Base-by-base conservation (phyloP, 164 flowering plant genomes). In the Magnolia changhungtana region DNA sequence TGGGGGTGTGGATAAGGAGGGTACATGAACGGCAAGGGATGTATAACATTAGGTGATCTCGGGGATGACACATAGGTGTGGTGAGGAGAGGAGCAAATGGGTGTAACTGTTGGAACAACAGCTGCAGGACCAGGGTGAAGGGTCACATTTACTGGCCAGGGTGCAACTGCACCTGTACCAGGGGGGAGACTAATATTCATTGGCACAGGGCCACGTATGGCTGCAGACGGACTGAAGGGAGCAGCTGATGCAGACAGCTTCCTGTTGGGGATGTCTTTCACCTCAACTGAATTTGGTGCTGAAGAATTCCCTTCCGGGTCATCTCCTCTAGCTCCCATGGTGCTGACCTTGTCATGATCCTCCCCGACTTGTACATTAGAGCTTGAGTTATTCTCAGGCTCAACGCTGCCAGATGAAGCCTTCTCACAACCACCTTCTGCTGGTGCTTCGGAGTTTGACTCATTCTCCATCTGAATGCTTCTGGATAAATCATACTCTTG, bases 221-320 rank as follows among this genome's bases (percentile, higher is more conserved):
- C 51, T 67, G 89, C 83, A 71, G 94, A 89, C 58, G 99, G 99
- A 76, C 85, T 94, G 81, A 91, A 94, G 66, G 99, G 99, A 80
- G 90, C 87, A 37, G 99, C 99, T 67, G 91, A 92, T 66, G 99
- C 99, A 74, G 99, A 96, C 77, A 96, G 84, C 81, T 92, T 93
- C 86, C 85, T 95, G 77, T 84, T 91, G 13, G 91, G 78, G 8
- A 85, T 59, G 63, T 89, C 94, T 71, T 81, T 84, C 31, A 80
- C 71, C 49, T 90, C 92, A 80, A 63, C 82, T 50, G 85, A 75
- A 81, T 63, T 50, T 18, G 63, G 24, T 24, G 71, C 50, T 7
- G 69, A 31, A 29, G 70, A 50, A n/a, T 20, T 65, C 50, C 21
- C 68, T 16, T 61, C 58, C 18, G 73, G 52, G 50, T 61, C 76